These are phyloP conservation scores for Adansonia madagascariensis DNA, from an alignment of 441 rosid species.

Conservation along the genomic window DNA sequence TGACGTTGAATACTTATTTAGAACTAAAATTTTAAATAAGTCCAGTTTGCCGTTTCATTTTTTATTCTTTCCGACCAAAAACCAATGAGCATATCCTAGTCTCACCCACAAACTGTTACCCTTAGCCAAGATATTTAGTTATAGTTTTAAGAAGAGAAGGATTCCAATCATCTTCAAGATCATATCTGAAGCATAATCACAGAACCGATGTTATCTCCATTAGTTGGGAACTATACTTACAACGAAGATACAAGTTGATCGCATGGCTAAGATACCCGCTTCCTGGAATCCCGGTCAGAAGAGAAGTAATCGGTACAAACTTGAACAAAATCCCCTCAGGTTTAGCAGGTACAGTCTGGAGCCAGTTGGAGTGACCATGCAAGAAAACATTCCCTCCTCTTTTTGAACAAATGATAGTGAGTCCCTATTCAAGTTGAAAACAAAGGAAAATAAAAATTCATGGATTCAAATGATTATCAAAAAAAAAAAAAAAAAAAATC, in stretches of 20 bases:
- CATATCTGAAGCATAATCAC: no score
- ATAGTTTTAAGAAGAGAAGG: no score
- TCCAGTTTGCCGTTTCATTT: neutral
- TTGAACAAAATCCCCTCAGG: conserved; percentile 74
- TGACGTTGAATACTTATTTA: neutral
- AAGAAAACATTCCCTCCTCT: conserved; percentile 67
- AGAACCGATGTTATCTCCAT: no score
- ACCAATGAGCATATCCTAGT: no score
- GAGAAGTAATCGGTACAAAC: conserved; percentile 36
- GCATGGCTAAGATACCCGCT: conserved; percentile 43
- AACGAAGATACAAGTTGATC: conserved; percentile 43
- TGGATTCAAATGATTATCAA: neutral
- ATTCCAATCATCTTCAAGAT: no score
- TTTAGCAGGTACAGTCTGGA: conserved; percentile 66
- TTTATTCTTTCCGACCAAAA: neutral
- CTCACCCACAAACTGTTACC: no score
- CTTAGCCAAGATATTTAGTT: no score
- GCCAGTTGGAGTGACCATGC: conserved; percentile 66
- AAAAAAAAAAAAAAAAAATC: neutral
- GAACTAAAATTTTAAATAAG: neutral
- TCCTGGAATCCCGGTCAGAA: neutral
- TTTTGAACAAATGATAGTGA: conserved; percentile 61
- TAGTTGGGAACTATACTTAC: conserved; percentile 32
- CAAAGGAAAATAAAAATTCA: conserved; percentile 16
- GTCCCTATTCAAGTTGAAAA: conserved; percentile 51